Base-by-base conservation (phyloP, 805 yeast genomes). In the Kazachstania bromeliacearum region DNA sequence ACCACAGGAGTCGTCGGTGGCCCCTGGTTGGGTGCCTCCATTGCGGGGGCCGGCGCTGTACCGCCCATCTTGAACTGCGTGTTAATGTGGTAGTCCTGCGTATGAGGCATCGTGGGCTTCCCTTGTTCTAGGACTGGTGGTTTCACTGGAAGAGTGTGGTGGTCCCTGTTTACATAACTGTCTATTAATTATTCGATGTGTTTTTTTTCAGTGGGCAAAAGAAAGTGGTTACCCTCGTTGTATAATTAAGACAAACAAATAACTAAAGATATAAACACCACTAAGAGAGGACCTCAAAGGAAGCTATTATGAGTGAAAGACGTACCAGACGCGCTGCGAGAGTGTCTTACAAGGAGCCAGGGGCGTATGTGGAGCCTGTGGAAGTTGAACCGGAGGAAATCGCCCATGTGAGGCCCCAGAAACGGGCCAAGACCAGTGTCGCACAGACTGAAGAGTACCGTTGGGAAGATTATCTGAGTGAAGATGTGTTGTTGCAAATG, bases 1-100 rank as follows among this genome's bases (percentile, higher is more conserved):
- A 60, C 59, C n/a, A 48, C 50, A 10, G 50, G 29, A 18, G 40
- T 38, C 9, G 48, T 45, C 8, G 33, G 27, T 13, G 25, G n/a
- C n/a, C n/a, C n/a, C n/a, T n/a, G n/a, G 18, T 5, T 26, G 29
- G 26, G 30, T 12, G 32, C 14, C 18, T 13, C 24, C 10, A 27
- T 15, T 14, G 25, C 25, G 17, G 18, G 9, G 17, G 28, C 14
- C 17, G 31, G 38, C 8, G 31, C 27, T 5, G 43, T 41, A 15
- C 44, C 47, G 14, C 60, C 60, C 42, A 57, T 57, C 29, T 44
- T 48, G 31, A 56, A 57, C 33, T 50, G 50, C 8, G 52, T 40
- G 39, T 53, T 53, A 17, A 52, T 45, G 42, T 51, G 54, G 41
- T 50, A 49, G 42, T 54, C 58, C 19, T 42, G 37, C 7, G 27